phyloP scores from a whole-genome alignment of 2,329 filamentous ascomycete genomes.

The Monilinia vaccinii-corymbosi region DNA sequence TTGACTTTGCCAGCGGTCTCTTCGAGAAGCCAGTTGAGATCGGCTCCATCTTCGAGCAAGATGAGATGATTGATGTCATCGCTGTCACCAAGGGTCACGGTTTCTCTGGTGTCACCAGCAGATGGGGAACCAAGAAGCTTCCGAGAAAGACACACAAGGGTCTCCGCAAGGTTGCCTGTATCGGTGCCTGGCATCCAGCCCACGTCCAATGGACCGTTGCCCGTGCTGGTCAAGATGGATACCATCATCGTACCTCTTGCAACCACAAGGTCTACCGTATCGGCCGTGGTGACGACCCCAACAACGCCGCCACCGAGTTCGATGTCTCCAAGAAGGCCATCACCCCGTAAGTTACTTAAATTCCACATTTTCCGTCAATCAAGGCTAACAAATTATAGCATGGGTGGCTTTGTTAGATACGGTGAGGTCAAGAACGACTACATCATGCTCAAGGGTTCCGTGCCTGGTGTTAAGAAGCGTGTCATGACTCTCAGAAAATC shows the following conservation, averaged over 20 bases:
- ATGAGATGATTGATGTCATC: slow-evolving; percentile 99
- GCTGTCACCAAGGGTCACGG: slow-evolving; percentile 99
- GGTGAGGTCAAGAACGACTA: slow-evolving; percentile 99
- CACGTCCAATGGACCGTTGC: slow-evolving; percentile 99
- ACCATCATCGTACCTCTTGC: slow-evolving; percentile 99
- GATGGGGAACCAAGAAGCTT: slow-evolving; percentile 99
- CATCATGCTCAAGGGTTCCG: slow-evolving; percentile 92
- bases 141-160: slow-evolving; percentile 99
- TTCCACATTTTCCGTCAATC: background rate
- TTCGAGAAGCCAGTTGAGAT: slow-evolving; percentile 99
- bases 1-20: slow-evolving; percentile 85
- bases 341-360: slow-evolving; percentile 72
- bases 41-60: slow-evolving; percentile 93
- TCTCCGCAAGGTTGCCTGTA: slow-evolving; percentile 99
- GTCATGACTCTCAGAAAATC: slow-evolving; percentile 98
- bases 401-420: slow-evolving; percentile 99
- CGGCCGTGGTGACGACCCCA: slow-evolving; percentile 82
- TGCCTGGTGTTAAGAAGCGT: slow-evolving; percentile 98
- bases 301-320: slow-evolving; percentile 88
- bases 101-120: slow-evolving; percentile 91
- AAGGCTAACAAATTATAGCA: slow-evolving; percentile 44
- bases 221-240: slow-evolving; percentile 98
- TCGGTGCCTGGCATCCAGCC: slow-evolving; percentile 99
- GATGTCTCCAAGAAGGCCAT: slow-evolving; percentile 99
- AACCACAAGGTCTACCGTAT: slow-evolving; percentile 99